A percentile compares a stretch with the other conserved stretches of the same genome.
These are phyloP conservation scores for Streptanthus diversifolius DNA, from an alignment of 345 rosid species.

Conservation along the genomic window DNA sequence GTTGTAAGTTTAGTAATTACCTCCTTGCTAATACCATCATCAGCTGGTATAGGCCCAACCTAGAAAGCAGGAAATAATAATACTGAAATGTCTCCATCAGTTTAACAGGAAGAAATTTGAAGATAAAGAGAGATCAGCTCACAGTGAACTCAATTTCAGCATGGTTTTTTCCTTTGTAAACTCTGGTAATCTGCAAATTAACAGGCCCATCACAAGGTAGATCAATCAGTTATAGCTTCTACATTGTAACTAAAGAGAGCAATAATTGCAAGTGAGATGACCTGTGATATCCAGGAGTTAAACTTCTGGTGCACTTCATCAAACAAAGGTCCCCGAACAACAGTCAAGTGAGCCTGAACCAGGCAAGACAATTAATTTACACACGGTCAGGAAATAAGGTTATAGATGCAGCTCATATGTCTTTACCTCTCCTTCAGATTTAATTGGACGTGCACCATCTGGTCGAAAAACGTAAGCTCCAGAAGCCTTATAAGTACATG, in stretches of 20 bases:
- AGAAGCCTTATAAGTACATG: constrained; percentile 57
- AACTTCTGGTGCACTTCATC: constrained; percentile 81
- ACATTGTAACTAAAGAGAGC: not conserved
- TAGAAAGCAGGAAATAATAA: constrained; percentile 33
- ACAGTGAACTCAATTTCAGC: constrained; percentile 91
- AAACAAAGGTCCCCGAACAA: constrained; percentile 70
- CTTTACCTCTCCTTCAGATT: constrained; percentile 53
- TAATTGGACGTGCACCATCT: constrained; percentile 49
- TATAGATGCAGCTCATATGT: constrained; percentile 11
- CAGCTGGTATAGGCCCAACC: constrained; percentile 90
- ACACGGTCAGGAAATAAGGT: constrained; percentile 7
- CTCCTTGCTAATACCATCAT: constrained; percentile 91
- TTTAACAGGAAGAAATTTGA: not conserved
- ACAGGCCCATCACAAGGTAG: constrained; percentile 15
- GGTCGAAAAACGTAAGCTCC: constrained; percentile 97
- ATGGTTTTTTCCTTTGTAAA: constrained; percentile 83
- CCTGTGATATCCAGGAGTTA: constrained; percentile 91
- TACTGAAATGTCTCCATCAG: not conserved
- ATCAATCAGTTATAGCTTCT: constrained; percentile 1
- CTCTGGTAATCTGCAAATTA: constrained; percentile 61
- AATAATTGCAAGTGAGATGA: constrained; percentile 25
- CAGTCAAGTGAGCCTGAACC: constrained; percentile 52
- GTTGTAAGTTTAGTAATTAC: constrained; percentile 66
- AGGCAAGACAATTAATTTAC: constrained; percentile 25
- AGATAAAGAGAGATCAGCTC: constrained; percentile 37